Conservation (phyloP, 352 stramenopile species). For the Pythium biforme region DNA sequence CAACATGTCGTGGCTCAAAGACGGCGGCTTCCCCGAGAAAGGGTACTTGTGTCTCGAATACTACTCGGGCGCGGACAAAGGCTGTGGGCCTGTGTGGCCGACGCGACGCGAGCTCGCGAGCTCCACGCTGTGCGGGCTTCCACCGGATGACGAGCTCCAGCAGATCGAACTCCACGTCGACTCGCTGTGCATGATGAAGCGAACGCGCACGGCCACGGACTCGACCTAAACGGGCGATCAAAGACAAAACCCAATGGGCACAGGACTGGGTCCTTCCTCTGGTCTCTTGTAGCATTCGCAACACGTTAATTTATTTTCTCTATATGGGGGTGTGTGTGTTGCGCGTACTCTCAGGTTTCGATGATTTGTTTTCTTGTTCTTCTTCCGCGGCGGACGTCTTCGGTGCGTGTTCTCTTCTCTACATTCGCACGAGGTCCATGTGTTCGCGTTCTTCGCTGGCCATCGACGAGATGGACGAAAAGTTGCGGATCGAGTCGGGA, state of each 20-base stretch:
- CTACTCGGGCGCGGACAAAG: constrained; percentile 73
- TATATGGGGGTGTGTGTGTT: background rate
- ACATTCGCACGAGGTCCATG: constrained; percentile 46
- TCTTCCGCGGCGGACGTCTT: too few relatives aligned
- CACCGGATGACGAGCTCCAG: constrained; percentile 37
- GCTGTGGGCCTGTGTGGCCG: constrained; percentile 69
- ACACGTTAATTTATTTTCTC: constrained; percentile 8
- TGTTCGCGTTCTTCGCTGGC: constrained; percentile 26
- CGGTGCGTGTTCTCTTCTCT: background rate
- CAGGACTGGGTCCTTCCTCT: too few relatives aligned
- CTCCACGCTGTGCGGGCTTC: constrained; percentile 51
- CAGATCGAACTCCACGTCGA: constrained; percentile 56
- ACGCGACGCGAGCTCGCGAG: constrained; percentile 52
- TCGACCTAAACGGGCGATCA: background rate
- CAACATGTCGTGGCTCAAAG: constrained; percentile 79
- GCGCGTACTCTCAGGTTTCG: background rate
- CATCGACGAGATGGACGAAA: constrained; percentile 44
- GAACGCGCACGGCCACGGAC: background rate
- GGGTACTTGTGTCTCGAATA: constrained; percentile 73
- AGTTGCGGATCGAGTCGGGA: constrained; percentile 33
- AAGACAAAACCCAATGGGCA: background rate
- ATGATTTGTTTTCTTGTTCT: background rate
- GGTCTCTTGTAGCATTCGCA: too few relatives aligned
- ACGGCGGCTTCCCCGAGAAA: constrained; percentile 76
- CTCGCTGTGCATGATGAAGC: constrained; percentile 46